Evolutionary conservation across 768 basidiomycete genomes (phyloP), one percentile per base, ranked within the genome.

Genomic region (Agrocybe chaxingu): DNA sequence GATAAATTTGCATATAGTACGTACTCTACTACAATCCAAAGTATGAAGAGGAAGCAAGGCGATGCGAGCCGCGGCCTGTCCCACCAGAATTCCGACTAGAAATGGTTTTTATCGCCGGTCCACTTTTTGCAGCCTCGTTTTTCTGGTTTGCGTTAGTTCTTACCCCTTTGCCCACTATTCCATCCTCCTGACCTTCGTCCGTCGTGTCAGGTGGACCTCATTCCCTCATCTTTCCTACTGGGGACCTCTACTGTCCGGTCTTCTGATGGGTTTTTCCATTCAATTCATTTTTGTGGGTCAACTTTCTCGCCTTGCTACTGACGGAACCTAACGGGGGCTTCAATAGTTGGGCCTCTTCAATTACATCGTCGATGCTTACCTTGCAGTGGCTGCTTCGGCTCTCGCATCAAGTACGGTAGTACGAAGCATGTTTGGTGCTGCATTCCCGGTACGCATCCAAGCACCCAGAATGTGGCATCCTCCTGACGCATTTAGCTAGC

Each of bases 321-420:
- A 41, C 29, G 11, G 45, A 7, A 35, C 31, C 31, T 29, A 13
- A 31, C 13, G 12, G 29, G 33, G 29, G 6, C 12, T 13, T 24
- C 6, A 45, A 8, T 47, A 83, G 83, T 58, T 83, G 47, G 69
- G 75, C 8, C 61, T 81, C 41, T 63, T 81, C 55, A 84, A 80
- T 54, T 86, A 86, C 57, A 76, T 83, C 33, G 76, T 85, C 37
- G 84, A 85, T 62, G 72, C 78, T 3, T 85, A 84, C 57, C 63
- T 80, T 16, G 61, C 70, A 50, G 69, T 75, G 4, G 76, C 82
- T 7, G 81, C 83, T 1, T 80, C 80, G 8, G 82, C 82, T 1
- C 65, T 85, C 8, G 77, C 84, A 1, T 71, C 74, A 2, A 78
- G 61, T 45, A 81, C 78, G 0, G 76, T 84, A 11, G 60, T 76